Evolutionary conservation across 805 yeast genomes (phyloP).

Genomic region (Dipodascus albidus): DNA sequence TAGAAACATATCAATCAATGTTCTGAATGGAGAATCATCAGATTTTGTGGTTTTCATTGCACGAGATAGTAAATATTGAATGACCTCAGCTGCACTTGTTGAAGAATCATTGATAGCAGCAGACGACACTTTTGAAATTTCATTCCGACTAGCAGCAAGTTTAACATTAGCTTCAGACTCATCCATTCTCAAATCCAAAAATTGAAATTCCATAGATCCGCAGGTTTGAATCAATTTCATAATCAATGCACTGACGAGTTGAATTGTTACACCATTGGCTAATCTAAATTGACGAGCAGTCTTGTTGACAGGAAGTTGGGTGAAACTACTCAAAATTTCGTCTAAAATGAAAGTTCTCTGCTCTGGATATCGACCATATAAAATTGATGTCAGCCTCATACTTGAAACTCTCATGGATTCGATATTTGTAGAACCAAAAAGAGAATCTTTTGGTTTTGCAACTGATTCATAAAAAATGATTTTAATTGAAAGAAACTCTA

Average conservation of each 20-base stretch:
- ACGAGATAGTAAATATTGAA: slow-evolving; percentile 14
- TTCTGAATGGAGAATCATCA: slow-evolving; percentile 12
- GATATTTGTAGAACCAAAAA: neutral
- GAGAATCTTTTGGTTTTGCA: slow-evolving; percentile 1
- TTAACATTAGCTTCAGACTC: slow-evolving; percentile 3
- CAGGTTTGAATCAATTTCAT: slow-evolving; percentile 33
- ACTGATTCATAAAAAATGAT: neutral
- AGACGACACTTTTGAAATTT: slow-evolving; percentile 5
- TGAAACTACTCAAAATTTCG: slow-evolving; percentile 45
- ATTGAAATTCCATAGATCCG: slow-evolving; percentile 18
- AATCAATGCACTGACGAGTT: slow-evolving; percentile 36
- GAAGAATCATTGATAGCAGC: slow-evolving; percentile 10
- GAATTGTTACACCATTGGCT: slow-evolving; percentile 37
- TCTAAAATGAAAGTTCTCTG: slow-evolving; percentile 52
- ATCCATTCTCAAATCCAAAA: slow-evolving; percentile 8
- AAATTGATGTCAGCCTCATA: slow-evolving; percentile 3
- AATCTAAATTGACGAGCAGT: slow-evolving; percentile 34
- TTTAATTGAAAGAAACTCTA: neutral
- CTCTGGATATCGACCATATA: slow-evolving; percentile 23
- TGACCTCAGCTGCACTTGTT: slow-evolving; percentile 12
- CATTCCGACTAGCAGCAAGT: slow-evolving; percentile 3
- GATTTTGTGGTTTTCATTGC: slow-evolving; percentile 15
- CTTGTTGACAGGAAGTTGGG: slow-evolving; percentile 37
- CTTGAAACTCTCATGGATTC: slow-evolving; percentile 1
- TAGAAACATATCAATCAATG: slow-evolving; percentile 38